Conservation (phyloP, 1,139 yeast species). For the Martiniozyma asiatica region DNA sequence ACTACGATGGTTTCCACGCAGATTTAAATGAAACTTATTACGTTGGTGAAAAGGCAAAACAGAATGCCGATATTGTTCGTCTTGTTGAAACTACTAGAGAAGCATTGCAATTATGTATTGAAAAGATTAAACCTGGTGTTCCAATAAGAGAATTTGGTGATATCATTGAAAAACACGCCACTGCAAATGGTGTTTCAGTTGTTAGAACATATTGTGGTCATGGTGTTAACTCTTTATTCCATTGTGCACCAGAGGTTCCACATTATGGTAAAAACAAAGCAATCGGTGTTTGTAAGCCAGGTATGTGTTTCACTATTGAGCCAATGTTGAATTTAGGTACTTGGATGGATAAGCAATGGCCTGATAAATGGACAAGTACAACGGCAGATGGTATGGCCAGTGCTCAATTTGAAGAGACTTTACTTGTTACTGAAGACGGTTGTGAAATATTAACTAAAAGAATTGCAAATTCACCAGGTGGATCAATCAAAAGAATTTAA, state of each 20-base stretch:
- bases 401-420: slow-evolving; percentile 93
- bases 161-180: slow-evolving; percentile 79
- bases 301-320: slow-evolving; percentile 95
- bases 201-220: slow-evolving; percentile 92
- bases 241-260: slow-evolving; percentile 86
- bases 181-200: slow-evolving; percentile 67
- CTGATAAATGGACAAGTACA: slow-evolving; percentile 94
- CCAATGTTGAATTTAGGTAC: slow-evolving; percentile 95
- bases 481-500: slow-evolving; percentile 53
- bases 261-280: slow-evolving; percentile 93
- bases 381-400: slow-evolving; percentile 80
- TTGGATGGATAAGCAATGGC: slow-evolving; percentile 80
- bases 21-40: slow-evolving; percentile 95
- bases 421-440: slow-evolving; percentile 87
- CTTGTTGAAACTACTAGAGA: slow-evolving; percentile 93
- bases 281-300: slow-evolving; percentile 87
- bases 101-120: slow-evolving; percentile 73
- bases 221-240: slow-evolving; percentile 82
- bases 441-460: slow-evolving; percentile 86
- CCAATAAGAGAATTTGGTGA: slow-evolving; percentile 83
- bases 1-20: slow-evolving; percentile 80
- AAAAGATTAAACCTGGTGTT: slow-evolving; percentile 80
- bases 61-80: slow-evolving; percentile 65
- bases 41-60: slow-evolving; percentile 81
- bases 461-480: slow-evolving; percentile 73